phyloP scores from a whole-genome alignment of 192 early-diverging fungal species.

The Coemansia sp. region DNA sequence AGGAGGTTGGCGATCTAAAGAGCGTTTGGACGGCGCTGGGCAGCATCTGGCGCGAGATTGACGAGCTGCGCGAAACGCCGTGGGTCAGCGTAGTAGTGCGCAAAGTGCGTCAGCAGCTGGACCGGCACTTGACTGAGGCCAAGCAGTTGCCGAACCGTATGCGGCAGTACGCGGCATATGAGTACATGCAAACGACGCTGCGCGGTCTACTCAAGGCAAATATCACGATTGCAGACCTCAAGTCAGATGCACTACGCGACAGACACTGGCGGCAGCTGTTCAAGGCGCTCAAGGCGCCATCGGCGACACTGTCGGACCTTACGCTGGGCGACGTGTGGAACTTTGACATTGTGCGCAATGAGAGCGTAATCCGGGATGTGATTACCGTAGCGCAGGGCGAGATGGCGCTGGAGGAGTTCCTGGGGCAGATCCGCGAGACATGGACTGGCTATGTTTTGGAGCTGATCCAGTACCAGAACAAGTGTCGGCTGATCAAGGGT shows the following conservation, averaged over 20 bases:
- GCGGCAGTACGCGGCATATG: conserved; percentile 96
- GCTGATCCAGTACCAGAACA: conserved; percentile 96
- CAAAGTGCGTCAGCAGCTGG: conserved; percentile 85
- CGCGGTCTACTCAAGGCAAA: conserved; percentile 79
- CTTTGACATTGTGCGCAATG: conserved; percentile 84
- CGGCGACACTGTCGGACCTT: conserved; percentile 72
- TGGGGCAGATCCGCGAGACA: conserved; percentile 85
- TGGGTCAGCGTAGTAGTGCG: conserved; percentile 88
- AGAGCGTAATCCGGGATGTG: conserved; percentile 81
- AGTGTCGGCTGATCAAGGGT: conserved; percentile 91
- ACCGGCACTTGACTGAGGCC: conserved; percentile 71
- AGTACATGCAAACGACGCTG: conserved; percentile 87
- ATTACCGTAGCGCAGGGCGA: conserved; percentile 95
- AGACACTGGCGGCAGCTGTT: conserved; percentile 97
- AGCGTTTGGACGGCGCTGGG: conserved; percentile 87
- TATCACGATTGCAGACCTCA: conserved; percentile 78
- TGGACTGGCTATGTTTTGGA: conserved; percentile 94
- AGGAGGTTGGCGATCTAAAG: conserved; percentile 90
- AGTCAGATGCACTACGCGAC: conserved; percentile 94
- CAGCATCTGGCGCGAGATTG: conserved; percentile 77
- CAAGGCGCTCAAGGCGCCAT: conserved; percentile 75
- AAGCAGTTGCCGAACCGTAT: conserved; percentile 96
- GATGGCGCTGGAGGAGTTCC: conserved; percentile 99
- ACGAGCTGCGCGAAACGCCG: conserved; percentile 80
- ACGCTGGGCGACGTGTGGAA: conserved; percentile 97